A percentile compares a stretch with the other conserved stretches of the same genome.
Conservation (phyloP, 495 filamentous ascomycete genomes). For the Penicillium ochrochloron region DNA sequence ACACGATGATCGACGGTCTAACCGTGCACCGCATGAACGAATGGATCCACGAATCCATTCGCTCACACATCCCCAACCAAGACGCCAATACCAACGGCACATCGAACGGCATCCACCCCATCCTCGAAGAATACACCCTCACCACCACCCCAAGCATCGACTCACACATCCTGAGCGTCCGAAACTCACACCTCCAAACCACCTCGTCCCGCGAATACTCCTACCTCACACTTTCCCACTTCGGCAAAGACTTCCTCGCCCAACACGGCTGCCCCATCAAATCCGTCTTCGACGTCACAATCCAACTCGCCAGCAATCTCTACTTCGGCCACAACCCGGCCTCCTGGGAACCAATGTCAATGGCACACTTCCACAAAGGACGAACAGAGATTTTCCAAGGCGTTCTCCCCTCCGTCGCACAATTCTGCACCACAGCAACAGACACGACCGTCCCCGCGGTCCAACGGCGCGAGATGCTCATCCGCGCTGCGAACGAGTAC, state of each 20-base stretch:
- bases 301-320: constrained; percentile 12
- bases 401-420: background rate
- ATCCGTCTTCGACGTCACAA: constrained; percentile 11
- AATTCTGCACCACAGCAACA: background rate
- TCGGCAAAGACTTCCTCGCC: constrained; percentile 6
- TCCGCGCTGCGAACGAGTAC: constrained; percentile 6
- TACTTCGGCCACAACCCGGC: constrained; percentile 11
- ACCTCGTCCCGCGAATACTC: background rate
- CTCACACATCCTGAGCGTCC: background rate
- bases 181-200: background rate
- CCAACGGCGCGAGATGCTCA: constrained; percentile 6
- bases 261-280: background rate
- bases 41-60: constrained; percentile 7
- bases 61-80: background rate
- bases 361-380: constrained; percentile 9
- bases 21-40: constrained; percentile 10
- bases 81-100: background rate
- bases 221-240: background rate
- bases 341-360: constrained; percentile 9
- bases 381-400: constrained; percentile 8
- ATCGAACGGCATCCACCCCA: background rate
- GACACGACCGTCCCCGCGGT: background rate
- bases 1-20: constrained; percentile 3
- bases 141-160: background rate
- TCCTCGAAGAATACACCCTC: background rate